Percentiles rank a stretch among this genome's conserved stretches.
Conservation (phyloP, 2,329 filamentous ascomycete species). For the Lasiodiplodia sp. region DNA sequence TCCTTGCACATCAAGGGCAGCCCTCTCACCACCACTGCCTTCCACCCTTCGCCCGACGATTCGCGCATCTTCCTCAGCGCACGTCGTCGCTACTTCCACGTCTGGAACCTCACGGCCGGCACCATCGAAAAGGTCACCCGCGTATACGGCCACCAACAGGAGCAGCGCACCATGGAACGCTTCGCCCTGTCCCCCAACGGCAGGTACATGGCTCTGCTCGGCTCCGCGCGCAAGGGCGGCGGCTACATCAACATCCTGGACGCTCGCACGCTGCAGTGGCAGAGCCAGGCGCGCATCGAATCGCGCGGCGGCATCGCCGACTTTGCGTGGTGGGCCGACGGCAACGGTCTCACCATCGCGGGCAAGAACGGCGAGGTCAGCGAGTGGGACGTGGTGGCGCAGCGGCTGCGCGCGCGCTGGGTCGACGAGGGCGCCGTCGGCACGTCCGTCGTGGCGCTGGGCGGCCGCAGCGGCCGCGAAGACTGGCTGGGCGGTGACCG, state of each 20-base stretch:
- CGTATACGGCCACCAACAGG: constrained; percentile 76
- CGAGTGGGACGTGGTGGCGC: constrained; percentile 78
- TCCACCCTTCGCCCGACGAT: constrained; percentile 71
- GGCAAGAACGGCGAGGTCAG: constrained; percentile 89
- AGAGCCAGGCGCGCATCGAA: constrained; percentile 81
- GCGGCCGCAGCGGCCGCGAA: constrained; percentile 70
- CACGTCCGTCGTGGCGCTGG: constrained; percentile 79
- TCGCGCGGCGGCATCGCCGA: constrained; percentile 84
- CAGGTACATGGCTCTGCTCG: constrained; percentile 82
- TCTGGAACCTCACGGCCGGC: constrained; percentile 87
- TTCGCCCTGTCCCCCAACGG: constrained; percentile 90
- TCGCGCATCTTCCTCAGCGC: constrained; percentile 88
- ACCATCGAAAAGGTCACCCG: constrained; percentile 81
- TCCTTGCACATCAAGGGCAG: constrained; percentile 86
- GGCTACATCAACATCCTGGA: constrained; percentile 87
- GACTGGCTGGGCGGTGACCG: constrained; percentile 75
- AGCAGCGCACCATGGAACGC: constrained; percentile 89
- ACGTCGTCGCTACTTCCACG: constrained; percentile 89
- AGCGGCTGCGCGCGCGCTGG: constrained; percentile 81
- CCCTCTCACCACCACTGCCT: constrained; percentile 83
- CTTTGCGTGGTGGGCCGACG: constrained; percentile 90
- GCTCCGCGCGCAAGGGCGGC: constrained; percentile 82
- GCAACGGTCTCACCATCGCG: constrained; percentile 80
- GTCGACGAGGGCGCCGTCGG: constrained; percentile 88
- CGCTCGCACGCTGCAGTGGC: constrained; percentile 84